Evolutionary conservation across 805 yeast genomes (phyloP), one percentile per base, ranked within the genome.

Genomic region (Wickerhamomyces silvicola): DNA sequence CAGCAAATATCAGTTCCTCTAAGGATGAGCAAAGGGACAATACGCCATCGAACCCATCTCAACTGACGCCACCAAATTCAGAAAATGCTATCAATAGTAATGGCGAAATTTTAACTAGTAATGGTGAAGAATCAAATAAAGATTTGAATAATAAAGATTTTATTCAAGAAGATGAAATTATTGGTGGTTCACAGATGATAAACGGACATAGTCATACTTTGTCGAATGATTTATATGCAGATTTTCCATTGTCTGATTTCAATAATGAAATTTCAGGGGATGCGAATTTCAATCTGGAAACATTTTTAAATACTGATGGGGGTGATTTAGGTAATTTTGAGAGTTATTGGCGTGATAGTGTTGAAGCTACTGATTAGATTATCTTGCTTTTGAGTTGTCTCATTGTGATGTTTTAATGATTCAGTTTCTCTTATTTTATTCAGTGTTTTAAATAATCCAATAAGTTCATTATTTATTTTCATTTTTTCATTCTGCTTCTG

Each of bases 231-330:
- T 31, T 57, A 22, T 52, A 48, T 22, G 31, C 54, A 22, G 64
- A 60, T 23, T 58, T 62, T 22, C 52, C 52, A 9, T 31, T 55
- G 7, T 38, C 57, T 16, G 50, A 58, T 45, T 49, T 57, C 44
- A 37, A 52, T 21, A 43, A 41, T 28, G 66, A 62, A 26, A 46
- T 59, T 21, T 31, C 51, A 18, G 57, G 52, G 23, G 62, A 56
- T 30, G 59, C 46, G 19, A 60, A 60, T 31, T 66, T 68, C 50
- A 71, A 65, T 41, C 57, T 66, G 41, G 68, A 67, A 39, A 57
- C 64, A 5, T 60, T 68, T 33, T 44, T 69, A 33, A 64, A 60
- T 29, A 64, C 68, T 8, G 68, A 61, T 35, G 57, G 50, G 30
- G 60, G 37, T 42, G 60, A 50, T 32, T 37, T 56, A 28, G 52